Evolutionary conservation across 1,284 basidiomycete species (phyloP).

Genomic region (Marasmius sp.): DNA sequence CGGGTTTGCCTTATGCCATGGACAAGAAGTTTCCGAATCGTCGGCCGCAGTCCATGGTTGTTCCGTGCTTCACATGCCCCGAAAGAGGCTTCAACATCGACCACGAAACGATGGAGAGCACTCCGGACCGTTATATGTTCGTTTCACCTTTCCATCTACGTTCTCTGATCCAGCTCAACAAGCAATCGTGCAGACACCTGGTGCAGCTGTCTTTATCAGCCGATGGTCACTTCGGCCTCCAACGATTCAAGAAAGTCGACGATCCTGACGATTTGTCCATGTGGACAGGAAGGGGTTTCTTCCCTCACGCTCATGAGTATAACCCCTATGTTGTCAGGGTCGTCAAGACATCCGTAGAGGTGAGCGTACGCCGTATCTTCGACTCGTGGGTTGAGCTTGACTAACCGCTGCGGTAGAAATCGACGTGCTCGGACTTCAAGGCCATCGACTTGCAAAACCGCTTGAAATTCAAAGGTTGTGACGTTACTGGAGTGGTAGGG

Average conservation of each 20-base stretch:
- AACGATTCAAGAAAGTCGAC: background rate
- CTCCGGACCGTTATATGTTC: background rate
- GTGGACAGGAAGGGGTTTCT: too few species aligned
- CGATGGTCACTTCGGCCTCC: background rate
- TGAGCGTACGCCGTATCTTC: background rate
- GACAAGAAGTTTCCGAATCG: background rate
- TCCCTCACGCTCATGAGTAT: background rate
- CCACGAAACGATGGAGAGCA: background rate
- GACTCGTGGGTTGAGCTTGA: background rate
- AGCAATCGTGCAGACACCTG: background rate
- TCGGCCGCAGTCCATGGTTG: background rate
- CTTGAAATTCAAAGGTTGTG: background rate
- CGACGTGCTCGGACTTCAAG: background rate
- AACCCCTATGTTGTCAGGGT: background rate
- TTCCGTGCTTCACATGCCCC: background rate
- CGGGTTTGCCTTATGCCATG: background rate
- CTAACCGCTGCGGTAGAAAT: background rate
- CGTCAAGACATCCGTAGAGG: background rate
- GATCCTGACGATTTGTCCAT: background rate
- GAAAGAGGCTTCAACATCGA: background rate
- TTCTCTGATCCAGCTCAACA: background rate
- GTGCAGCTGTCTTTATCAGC: background rate
- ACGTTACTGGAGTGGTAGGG: background rate
- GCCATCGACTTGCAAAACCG: background rate
- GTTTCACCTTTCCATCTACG: background rate